Evolutionary conservation across 2,329 filamentous ascomycete genomes (phyloP), one percentile per base, ranked within the genome.

Genomic region (Alternaria incomplexa): DNA sequence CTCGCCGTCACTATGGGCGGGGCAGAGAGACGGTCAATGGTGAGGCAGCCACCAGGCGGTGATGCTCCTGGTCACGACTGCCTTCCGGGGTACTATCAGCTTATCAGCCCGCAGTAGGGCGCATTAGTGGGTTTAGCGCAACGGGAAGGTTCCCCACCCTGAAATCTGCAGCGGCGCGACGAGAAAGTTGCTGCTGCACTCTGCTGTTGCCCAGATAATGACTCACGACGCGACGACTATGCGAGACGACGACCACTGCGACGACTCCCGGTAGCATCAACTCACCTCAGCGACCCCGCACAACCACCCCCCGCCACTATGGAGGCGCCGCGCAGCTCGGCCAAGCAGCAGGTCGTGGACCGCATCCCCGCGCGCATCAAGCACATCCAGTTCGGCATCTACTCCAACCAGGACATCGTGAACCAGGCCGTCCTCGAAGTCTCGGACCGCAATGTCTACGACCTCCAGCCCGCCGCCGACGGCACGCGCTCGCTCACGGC

Each of bases 361-460:
- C 90, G 90, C 78, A 86, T 93, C 60, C 95, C 95, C 32, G 97
- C 97, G 84, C 91, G 93, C 75, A 96, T 97, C 84, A 93, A 91
- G 79, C 91, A 93, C 77, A 88, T 98, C 79, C 94, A 97, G 78
- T 98, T 98, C 81, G 95, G 95, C 76, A 92, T 98, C 66, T 89
- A 97, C 76, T 97, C 94, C 25, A 93, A 92, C 73, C 92, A 97
- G 78, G 93, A 98, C 76, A 97, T 98, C 70, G 92, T 97, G 71
- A 96, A 95, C 77, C 96, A 99, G 81, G 93, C 92, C 66, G 93
- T 97, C 61, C 87, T 98, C 69, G 93, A 97, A 81, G 91, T 99
- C 61, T 96, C 93, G n/a, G 92, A 97, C 79, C 89, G 93, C 73
- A 90, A 94, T 79, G 89, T 98, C 65, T 99, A 97, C 84, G 93